Conservation (phyloP, 2,329 filamentous ascomycete genomes). For the Fusarium neocosmosporiellum region DNA sequence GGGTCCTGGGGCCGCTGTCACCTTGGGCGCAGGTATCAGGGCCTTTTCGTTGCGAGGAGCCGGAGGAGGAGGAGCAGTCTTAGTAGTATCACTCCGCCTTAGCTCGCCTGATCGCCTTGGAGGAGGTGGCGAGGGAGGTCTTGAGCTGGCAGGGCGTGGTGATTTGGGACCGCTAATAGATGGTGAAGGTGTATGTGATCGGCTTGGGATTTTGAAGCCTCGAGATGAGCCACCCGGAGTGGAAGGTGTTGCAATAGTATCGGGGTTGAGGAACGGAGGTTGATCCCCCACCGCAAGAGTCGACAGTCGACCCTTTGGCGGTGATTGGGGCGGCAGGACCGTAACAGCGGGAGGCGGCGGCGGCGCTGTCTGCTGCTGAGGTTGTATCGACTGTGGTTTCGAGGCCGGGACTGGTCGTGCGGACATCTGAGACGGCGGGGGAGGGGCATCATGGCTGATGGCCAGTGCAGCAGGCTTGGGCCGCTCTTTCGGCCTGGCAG, state of each 20-base stretch:
- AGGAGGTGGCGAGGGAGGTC: constrained; percentile 72
- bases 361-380: constrained; percentile 35
- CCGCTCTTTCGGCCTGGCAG: constrained; percentile 43
- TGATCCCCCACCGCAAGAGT: constrained; percentile 53
- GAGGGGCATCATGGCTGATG: constrained; percentile 39
- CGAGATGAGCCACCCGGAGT: constrained; percentile 57
- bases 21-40: constrained; percentile 47
- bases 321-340: constrained; percentile 77
- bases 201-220: constrained; percentile 65
- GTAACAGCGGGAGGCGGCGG: constrained; percentile 73
- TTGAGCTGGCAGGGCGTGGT: constrained; percentile 59
- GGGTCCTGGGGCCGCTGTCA: constrained; percentile 20
- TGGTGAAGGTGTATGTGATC: constrained; percentile 64
- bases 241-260: constrained; percentile 54
- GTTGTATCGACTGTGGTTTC: constrained; percentile 38
- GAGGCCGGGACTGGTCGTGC: constrained; percentile 37
- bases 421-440: constrained; percentile 40
- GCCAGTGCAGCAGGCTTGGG: constrained; percentile 40
- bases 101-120: constrained; percentile 71
- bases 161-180: constrained; percentile 53
- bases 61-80: constrained; percentile 71
- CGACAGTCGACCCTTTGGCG: constrained; percentile 62
- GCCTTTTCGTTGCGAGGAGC: constrained; percentile 83
- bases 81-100: constrained; percentile 60
- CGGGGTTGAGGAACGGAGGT: constrained; percentile 60